Evolutionary conservation across 2,329 filamentous ascomycete species (phyloP), one percentile per base, ranked within the genome.

Genomic region (Ophiostoma populinum): DNA sequence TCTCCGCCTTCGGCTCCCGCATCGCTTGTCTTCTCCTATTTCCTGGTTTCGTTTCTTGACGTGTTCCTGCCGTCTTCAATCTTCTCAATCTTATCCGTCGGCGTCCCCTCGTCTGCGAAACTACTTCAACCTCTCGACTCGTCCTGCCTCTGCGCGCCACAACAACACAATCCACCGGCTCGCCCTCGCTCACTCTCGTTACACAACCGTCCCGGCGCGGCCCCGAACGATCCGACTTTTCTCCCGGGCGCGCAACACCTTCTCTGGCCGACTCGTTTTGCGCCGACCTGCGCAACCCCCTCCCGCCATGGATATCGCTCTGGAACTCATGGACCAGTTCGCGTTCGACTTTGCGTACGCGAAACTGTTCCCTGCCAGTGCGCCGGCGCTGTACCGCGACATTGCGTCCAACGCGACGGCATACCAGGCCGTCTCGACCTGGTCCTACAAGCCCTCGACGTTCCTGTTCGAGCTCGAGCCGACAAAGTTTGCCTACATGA

Each of bases 271-370:
- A n/a, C n/a, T 16, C 29, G 17, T 29, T 20, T 26, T 20, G 13
- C 9, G 36, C 19, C 17, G 36, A 27, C 25, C 24, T 11, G n/a
- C 27, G 18, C 25, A 30, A 20, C 26, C 24, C 31, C 17, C 25
- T 32, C 8, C 38, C 35, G 25, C 34, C 38, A 94, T 95, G 87
- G 87, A 95, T 65, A 73, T 94, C 58, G 73, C 90, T 30, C 77
- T 94, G 45, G 86, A 94, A 58, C 48, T 86, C 40, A 68, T 72
- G 57, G 87, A 95, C 58, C 81, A 76, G 47, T 82, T 78, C 50
- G 49, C 86, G 43, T 78, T 79, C 55, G 87, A 95, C 59, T 70
- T 76, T 46, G 47, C 80, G 39, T 94, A 92, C 53, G 76, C 85
- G 33, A 63, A 59, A 24, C 46, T 79, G 6, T 61, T 80, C n/a